Evolutionary conservation across 345 rosid species (phyloP).

Genomic region (Acer negundo): DNA sequence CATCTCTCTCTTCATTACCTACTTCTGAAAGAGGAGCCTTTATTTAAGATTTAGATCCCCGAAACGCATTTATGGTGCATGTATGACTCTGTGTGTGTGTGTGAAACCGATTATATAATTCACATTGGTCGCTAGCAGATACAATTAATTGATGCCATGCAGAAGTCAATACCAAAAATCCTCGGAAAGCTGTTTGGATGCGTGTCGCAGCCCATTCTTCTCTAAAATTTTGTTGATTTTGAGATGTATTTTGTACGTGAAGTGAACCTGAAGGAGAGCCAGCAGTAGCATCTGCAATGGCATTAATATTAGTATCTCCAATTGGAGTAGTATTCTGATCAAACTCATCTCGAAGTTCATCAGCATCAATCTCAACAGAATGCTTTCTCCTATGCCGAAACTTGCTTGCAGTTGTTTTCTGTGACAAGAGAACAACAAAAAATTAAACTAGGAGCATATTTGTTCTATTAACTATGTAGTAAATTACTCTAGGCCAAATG

Average conservation of each 20-base stretch:
- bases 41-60: background rate
- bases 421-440: constrained; percentile 22
- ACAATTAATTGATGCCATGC: constrained; percentile 6
- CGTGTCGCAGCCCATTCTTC: constrained; percentile 80
- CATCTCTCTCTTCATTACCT: background rate
- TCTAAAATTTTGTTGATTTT: constrained; percentile 40
- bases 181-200: constrained; percentile 93
- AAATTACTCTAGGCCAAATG: constrained; percentile 5
- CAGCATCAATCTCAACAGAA: constrained; percentile 56
- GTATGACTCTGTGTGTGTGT: background rate
- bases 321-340: constrained; percentile 31
- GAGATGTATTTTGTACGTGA: constrained; percentile 46
- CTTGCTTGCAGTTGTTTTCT: constrained; percentile 59
- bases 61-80: background rate
- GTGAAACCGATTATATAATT: background rate
- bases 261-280: constrained; percentile 56
- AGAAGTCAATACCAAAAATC: constrained; percentile 71
- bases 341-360: constrained; percentile 55
- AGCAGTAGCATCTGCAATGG: constrained; percentile 43
- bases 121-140: background rate
- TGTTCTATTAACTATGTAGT: background rate
- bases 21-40: background rate
- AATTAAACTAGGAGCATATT: background rate
- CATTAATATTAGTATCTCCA: constrained; percentile 39
- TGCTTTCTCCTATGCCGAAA: constrained; percentile 61